Evolutionary conservation across 2,329 filamentous ascomycete species (phyloP), one percentile per base, ranked within the genome.

Genomic region (Cercospora sesami): DNA sequence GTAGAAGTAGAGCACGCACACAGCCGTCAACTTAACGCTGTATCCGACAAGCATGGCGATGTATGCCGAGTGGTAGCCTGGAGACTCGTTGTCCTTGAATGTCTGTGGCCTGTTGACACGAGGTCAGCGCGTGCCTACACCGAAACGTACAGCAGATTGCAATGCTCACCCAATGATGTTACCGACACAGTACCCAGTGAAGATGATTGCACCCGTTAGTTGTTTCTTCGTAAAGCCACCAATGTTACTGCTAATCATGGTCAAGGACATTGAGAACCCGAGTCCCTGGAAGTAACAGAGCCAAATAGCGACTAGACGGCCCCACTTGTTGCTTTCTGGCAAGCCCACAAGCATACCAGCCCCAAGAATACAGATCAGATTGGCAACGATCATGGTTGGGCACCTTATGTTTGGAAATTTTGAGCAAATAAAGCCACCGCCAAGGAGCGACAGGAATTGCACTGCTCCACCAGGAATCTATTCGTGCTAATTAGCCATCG

Each of bases 11-110:
- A 88, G 73, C 0, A 85, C 77, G 0, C 83, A 72, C 0, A 87
- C 84, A 68, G 82, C 80, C 2, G 78, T 64, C 0, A 86, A 76
- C 75, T 88, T 87, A 9, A 87, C 79, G 3, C 79, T 78, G 69
- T 88, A 88, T 0, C 85, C 86, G 51, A 85, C 81, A 23, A 88
- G 77, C 80, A 88, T 88, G n/a, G 84, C 84, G 45, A 84, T 79
- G 68, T 84, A 84, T 2, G 83, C 83, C 14, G 78, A 82, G 8
- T 82, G 81, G 73, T 86, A 86, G 2, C 80, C 76, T 1, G 84
- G 84, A 7, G 80, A 80, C 71, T 86, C 84, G 26, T 76, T 80
- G 1, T 77, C 75, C 60, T 82, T 84, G 72, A 87, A 85, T 0
- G 83, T 88, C 74, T 85, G 83, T 8, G 83, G 83, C 0, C 60